Conservation (phyloP, 2,329 filamentous ascomycete genomes). For the Metarhizium humberi region DNA sequence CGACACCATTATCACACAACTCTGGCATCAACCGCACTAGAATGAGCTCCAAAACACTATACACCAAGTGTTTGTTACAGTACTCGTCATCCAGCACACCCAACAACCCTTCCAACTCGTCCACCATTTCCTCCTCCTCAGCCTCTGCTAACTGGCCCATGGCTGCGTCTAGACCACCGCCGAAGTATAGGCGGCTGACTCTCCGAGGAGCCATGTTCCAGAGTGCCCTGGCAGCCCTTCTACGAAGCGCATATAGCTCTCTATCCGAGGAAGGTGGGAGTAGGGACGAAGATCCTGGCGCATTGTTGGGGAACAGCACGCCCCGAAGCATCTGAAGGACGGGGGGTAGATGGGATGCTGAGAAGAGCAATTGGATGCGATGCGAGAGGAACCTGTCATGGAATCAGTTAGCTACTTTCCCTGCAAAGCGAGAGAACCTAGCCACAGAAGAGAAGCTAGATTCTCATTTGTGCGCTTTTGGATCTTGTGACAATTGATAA, state of each 20-base stretch:
- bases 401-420: conserved; percentile 13
- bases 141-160: conserved; percentile 14
- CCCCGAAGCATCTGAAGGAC: conserved; percentile 63
- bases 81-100: conserved; percentile 73
- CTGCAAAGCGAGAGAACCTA: too few relatives aligned
- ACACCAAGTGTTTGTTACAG: conserved; percentile 87
- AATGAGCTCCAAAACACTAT: conserved; percentile 70
- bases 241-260: conserved; percentile 52
- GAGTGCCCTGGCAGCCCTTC: conserved; percentile 55
- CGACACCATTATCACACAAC: conserved; percentile 60
- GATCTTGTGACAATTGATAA: conserved; percentile 3
- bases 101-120: conserved; percentile 57
- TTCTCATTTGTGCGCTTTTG: conserved; percentile 1
- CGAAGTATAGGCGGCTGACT: conserved; percentile 42
- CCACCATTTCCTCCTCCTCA: conserved; percentile 33
- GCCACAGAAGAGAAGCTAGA: neutral
- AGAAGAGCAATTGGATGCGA: conserved; percentile 47
- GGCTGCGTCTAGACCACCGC: conserved; percentile 23
- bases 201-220: conserved; percentile 37
- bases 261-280: conserved; percentile 50
- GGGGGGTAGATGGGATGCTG: conserved; percentile 54
- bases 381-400: conserved; percentile 47
- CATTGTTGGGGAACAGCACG: conserved; percentile 80
- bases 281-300: conserved; percentile 54
- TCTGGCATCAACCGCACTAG: conserved; percentile 81